These are phyloP conservation scores for Areca catechu DNA, from an alignment of 176 grass and related monocot genomes.

Conservation along the genomic window DNA sequence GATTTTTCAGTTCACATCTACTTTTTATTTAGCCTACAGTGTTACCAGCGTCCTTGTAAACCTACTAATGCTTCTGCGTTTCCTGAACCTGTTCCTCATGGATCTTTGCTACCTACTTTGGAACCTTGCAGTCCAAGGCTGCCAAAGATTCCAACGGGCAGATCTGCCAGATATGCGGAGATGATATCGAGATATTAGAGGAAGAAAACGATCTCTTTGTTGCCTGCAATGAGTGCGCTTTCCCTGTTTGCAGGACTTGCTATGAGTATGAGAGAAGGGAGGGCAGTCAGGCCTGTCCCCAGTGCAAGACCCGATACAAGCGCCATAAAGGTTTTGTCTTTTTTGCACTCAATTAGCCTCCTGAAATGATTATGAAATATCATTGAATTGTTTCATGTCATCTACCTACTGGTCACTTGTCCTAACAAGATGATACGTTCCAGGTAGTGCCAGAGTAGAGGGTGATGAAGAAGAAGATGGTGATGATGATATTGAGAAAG, in stretches of 20 bases:
- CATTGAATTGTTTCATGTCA: background rate
- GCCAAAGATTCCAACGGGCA: conserved; percentile 9
- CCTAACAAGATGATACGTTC: background rate
- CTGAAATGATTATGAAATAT: background rate
- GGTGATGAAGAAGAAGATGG: conserved; percentile 50
- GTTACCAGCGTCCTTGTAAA: no score
- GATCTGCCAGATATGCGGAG: conserved; percentile 38
- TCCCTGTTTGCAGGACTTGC: conserved; percentile 37
- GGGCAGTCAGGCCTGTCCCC: conserved; percentile 41
- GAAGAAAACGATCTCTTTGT: conserved; percentile 32
- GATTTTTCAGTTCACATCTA: no score
- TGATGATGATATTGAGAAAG: conserved; percentile 34
- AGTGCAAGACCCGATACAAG: conserved; percentile 47
- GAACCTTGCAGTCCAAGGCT: conserved; percentile 20
- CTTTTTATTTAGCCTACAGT: no score
- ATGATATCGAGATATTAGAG: conserved; percentile 20
- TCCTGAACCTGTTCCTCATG: no score
- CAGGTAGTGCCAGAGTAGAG: conserved; percentile 38
- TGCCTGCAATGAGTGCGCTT: conserved; percentile 43
- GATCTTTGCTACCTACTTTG: background rate
- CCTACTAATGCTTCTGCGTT: no score
- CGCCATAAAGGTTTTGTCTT: conserved; percentile 32
- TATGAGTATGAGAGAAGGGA: conserved; percentile 45
- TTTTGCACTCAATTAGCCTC: background rate
- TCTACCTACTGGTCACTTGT: background rate